Evolutionary conservation across 805 yeast species (phyloP).

Genomic region (Kurtzmaniella cleridarum): DNA sequence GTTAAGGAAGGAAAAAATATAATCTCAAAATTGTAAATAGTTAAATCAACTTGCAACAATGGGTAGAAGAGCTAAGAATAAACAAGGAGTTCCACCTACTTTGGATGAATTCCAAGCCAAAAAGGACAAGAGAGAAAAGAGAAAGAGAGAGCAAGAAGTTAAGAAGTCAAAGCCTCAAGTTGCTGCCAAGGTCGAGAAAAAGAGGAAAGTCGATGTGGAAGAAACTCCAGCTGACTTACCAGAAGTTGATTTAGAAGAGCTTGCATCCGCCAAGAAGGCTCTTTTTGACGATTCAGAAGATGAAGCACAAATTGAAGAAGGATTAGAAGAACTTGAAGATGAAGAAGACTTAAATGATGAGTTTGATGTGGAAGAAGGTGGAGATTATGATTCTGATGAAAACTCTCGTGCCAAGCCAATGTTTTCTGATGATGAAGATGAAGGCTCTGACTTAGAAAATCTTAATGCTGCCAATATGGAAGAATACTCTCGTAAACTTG

Average conservation of each 20-base stretch:
- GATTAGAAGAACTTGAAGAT: slow-evolving; percentile 27
- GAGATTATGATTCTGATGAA: slow-evolving; percentile 52
- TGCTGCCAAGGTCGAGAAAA: slow-evolving; percentile 16
- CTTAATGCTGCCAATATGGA: slow-evolving; percentile 82
- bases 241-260: slow-evolving; percentile 62
- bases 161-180: slow-evolving; percentile 8
- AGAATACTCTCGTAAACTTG: slow-evolving; percentile 62
- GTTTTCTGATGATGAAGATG: slow-evolving; percentile 75
- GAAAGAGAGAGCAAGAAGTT: slow-evolving; percentile 6
- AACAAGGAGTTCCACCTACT: slow-evolving; percentile 89
- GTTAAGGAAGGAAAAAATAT: no score
- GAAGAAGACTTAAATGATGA: slow-evolving; percentile 35
- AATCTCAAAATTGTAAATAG: no score
- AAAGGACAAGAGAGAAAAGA: slow-evolving; percentile 36
- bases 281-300: slow-evolving; percentile 73
- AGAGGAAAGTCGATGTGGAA: slow-evolving; percentile 27
- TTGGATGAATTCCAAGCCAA: slow-evolving; percentile 69
- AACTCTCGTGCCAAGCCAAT: slow-evolving; percentile 58
- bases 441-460: slow-evolving; percentile 50
- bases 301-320: slow-evolving; percentile 45
- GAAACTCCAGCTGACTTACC: slow-evolving; percentile 48
- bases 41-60: slow-evolving; percentile 26
- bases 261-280: slow-evolving; percentile 64
- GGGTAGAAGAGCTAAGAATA: slow-evolving; percentile 93
- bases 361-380: slow-evolving; percentile 24